phyloP scores from a whole-genome alignment of 2,329 filamentous ascomycete species.

The Ciborinia camelliae region DNA sequence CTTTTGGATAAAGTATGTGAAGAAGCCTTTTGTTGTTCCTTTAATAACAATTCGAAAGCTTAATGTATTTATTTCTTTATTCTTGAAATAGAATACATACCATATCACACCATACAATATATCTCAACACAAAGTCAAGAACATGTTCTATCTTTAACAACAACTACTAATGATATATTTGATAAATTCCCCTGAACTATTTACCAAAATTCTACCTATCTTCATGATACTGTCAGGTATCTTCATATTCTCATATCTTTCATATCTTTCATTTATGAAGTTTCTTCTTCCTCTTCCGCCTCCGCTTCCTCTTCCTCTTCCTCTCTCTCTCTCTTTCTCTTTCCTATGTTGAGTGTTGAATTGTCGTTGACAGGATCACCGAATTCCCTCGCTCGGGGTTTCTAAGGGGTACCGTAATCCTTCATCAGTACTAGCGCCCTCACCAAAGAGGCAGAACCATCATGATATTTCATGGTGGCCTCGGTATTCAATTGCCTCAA shows the following conservation, averaged over 20 bases:
- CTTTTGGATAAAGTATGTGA: neutral
- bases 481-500: neutral
- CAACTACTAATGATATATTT: neutral
- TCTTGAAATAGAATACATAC: neutral
- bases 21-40: neutral
- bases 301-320: neutral
- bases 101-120: neutral
- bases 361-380: neutral
- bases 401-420: neutral
- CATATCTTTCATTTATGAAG: neutral
- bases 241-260: neutral
- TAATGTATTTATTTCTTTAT: neutral
- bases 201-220: neutral
- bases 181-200: neutral
- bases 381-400: too few species aligned
- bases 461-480: conserved; percentile 10
- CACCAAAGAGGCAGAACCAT: neutral
- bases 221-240: neutral
- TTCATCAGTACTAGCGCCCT: neutral
- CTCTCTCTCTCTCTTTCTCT: neutral
- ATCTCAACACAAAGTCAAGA: neutral
- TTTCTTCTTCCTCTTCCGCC: neutral
- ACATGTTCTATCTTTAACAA: neutral
- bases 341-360: too few species aligned
- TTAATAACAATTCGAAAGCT: neutral